phyloP scores from a whole-genome alignment of 2,329 filamentous ascomycete genomes.

The Fusarium equiseti region DNA sequence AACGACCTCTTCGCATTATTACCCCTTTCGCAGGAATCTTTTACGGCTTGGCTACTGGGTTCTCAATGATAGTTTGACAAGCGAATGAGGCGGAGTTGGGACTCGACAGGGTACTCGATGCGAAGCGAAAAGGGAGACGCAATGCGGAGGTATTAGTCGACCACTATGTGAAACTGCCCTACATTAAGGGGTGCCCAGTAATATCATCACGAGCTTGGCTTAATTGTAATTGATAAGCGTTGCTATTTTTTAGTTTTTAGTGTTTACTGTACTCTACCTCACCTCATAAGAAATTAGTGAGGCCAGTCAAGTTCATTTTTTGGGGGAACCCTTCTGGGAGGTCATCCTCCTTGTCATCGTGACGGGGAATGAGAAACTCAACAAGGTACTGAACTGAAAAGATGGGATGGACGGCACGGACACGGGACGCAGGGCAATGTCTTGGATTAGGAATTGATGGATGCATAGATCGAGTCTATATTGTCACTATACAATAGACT shows the following conservation, averaged over 20 bases:
- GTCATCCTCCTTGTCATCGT: conserved; percentile 42
- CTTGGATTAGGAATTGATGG: conserved; percentile 23
- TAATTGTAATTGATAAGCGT: conserved; percentile 5
- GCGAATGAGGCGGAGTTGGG: conserved; percentile 33
- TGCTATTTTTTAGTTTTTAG: neutral
- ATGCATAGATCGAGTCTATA: conserved; percentile 15
- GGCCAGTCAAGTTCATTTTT: neutral
- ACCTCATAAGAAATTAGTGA: conserved; percentile 26
- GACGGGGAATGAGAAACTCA: conserved; percentile 24
- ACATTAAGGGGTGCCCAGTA: conserved; percentile 13
- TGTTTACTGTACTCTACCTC: neutral
- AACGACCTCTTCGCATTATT: conserved; percentile 10
- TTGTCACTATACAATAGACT: neutral
- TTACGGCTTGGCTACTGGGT: neutral
- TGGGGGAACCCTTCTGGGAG: conserved; percentile 4
- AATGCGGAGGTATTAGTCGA: conserved; percentile 32
- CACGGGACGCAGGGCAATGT: conserved; percentile 40
- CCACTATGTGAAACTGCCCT: conserved; percentile 14
- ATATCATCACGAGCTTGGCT: conserved; percentile 16
- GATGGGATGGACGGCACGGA: conserved; percentile 5
- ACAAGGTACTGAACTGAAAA: conserved; percentile 2
- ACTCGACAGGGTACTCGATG: conserved; percentile 12
- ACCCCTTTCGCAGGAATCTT: conserved; percentile 4
- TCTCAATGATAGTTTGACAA: conserved; percentile 19
- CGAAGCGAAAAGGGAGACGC: conserved; percentile 19